Conservation (phyloP, 1,139 yeast genomes). For the Pichia cactophila region DNA sequence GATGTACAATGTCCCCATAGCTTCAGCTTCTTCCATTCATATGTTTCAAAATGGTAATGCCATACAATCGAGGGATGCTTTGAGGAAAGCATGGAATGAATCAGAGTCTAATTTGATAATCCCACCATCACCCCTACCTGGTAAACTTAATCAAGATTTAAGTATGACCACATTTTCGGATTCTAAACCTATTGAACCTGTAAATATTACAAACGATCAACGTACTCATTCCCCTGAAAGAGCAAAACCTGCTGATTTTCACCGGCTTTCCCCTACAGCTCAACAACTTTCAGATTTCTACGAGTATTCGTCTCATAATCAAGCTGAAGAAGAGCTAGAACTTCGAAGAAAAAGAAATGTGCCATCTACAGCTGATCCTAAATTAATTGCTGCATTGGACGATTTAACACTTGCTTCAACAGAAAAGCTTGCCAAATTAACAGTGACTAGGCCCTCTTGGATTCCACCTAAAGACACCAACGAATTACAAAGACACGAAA, state of each 20-base stretch:
- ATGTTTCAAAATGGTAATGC: slow-evolving; percentile 23
- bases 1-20: slow-evolving; percentile 43
- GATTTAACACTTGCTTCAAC: slow-evolving; percentile 40
- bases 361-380: slow-evolving; percentile 20
- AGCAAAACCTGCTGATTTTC: slow-evolving; percentile 28
- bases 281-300: slow-evolving; percentile 36
- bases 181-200: not conserved
- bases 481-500: slow-evolving; percentile 37
- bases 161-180: not conserved
- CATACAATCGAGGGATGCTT: slow-evolving; percentile 18
- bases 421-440: slow-evolving; percentile 33
- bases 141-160: slow-evolving; percentile 10
- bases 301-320: slow-evolving; percentile 31
- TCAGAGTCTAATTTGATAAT: slow-evolving; percentile 16
- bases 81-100: slow-evolving; percentile 24
- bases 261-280: slow-evolving; percentile 34
- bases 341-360: slow-evolving; percentile 22
- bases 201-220: not conserved
- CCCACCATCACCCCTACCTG: slow-evolving; percentile 28
- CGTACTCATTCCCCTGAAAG: slow-evolving; percentile 33
- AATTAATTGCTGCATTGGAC: slow-evolving; percentile 28
- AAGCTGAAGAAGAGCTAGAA: slow-evolving; percentile 31
- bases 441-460: slow-evolving; percentile 44
- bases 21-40: slow-evolving; percentile 32
- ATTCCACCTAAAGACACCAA: slow-evolving; percentile 39